phyloP scores from a whole-genome alignment of 257 asterid genomes.

The Sherardia arvensis region DNA sequence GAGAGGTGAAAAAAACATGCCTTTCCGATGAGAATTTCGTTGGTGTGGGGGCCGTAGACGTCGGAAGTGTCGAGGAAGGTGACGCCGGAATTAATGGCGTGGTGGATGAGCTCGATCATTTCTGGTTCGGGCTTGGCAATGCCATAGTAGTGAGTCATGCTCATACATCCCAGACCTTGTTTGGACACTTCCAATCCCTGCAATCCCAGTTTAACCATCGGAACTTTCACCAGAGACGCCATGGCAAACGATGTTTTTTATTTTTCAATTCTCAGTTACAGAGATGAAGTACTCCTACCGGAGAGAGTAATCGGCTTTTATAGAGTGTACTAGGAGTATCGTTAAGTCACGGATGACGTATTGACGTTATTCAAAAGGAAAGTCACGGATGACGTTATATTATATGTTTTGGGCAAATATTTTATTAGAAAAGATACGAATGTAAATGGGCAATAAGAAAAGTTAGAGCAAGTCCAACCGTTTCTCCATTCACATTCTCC shows the following conservation, averaged over 20 bases:
- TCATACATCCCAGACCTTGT: slow-evolving; percentile 31
- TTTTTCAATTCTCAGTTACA: background rate
- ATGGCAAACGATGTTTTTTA: too few relatives aligned
- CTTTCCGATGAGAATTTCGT: slow-evolving; percentile 27
- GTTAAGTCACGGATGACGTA: background rate
- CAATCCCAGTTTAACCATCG: slow-evolving; percentile 20
- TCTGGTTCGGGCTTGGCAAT: slow-evolving; percentile 29
- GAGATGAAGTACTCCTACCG: background rate
- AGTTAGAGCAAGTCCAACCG: too few relatives aligned
- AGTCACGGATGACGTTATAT: too few relatives aligned
- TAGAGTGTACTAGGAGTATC: background rate
- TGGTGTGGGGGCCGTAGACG: slow-evolving; percentile 25
- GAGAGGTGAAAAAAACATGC: too few relatives aligned
- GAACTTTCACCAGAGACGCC: slow-evolving; percentile 2
- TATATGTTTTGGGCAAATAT: too few relatives aligned
- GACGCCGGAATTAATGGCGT: slow-evolving; percentile 26
- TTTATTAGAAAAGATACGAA: too few relatives aligned
- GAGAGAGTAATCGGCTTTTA: background rate
- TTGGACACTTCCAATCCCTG: slow-evolving; percentile 27
- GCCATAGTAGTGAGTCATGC: slow-evolving; percentile 27
- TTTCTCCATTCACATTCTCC: too few relatives aligned
- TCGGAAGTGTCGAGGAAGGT: slow-evolving; percentile 29
- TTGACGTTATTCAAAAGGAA: too few relatives aligned
- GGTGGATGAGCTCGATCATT: slow-evolving; percentile 27
- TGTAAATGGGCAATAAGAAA: too few relatives aligned